These are phyloP conservation scores for Aureobasidium musti DNA, from an alignment of 2,329 filamentous ascomycete genomes.

Conservation along the genomic window DNA sequence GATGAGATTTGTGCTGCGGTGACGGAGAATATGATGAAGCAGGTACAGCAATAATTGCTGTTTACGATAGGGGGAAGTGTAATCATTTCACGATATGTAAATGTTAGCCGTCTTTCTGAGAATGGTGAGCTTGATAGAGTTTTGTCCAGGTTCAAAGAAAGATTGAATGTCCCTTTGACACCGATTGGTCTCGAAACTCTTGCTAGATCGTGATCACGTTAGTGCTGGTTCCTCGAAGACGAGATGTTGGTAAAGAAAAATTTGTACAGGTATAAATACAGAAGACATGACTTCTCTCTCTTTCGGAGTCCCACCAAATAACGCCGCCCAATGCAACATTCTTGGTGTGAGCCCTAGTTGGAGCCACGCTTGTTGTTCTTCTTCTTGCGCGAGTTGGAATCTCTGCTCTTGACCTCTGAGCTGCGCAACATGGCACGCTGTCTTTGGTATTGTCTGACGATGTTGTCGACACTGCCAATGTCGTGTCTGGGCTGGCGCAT, in stretches of 20 bases:
- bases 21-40: neutral
- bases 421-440: conserved; percentile 45
- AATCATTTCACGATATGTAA: too few species aligned
- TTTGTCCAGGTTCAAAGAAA: too few species aligned
- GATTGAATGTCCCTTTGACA: too few species aligned
- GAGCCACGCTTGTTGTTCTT: conserved; percentile 40
- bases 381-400: conserved; percentile 39
- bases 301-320: neutral
- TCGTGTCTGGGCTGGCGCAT: conserved; percentile 88
- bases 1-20: conserved; percentile 18
- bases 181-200: too few species aligned
- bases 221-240: too few species aligned
- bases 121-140: too few species aligned
- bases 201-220: too few species aligned
- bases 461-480: conserved; percentile 78
- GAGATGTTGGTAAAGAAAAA: neutral
- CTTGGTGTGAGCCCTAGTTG: conserved; percentile 30
- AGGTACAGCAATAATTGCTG: neutral
- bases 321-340: conserved; percentile 28
- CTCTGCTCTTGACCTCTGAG: conserved; percentile 36
- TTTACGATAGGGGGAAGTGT: too few species aligned
- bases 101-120: too few species aligned
- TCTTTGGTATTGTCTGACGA: conserved; percentile 68
- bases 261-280: conserved; percentile 28
- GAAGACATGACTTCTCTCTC: conserved; percentile 8